Conservation (phyloP, 805 yeast genomes). For the Sugiyamaella chiloensis region DNA sequence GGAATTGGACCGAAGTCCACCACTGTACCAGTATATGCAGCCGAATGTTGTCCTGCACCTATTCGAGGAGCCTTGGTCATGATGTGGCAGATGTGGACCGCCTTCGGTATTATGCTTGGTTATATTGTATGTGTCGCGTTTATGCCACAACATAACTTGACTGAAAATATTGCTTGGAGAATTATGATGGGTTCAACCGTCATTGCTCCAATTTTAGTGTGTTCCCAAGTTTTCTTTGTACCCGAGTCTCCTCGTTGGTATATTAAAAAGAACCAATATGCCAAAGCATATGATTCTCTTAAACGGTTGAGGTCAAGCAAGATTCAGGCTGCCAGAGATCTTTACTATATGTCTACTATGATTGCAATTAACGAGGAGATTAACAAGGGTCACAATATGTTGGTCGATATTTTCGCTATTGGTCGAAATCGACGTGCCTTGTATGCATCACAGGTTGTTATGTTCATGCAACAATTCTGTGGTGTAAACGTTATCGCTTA, state of each 20-base stretch:
- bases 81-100: constrained; percentile 76
- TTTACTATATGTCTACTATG: constrained; percentile 55
- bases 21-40: constrained; percentile 64
- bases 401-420: constrained; percentile 50
- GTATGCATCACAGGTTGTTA: constrained; percentile 73
- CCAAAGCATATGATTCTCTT: constrained; percentile 51
- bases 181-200: constrained; percentile 63
- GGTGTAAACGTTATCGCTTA: constrained; percentile 87
- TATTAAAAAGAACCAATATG: constrained; percentile 49
- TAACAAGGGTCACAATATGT: constrained; percentile 36
- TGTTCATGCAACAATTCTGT: constrained; percentile 86
- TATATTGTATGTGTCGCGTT: constrained; percentile 59
- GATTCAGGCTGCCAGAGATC: constrained; percentile 62
- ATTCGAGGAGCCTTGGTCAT: constrained; percentile 64
- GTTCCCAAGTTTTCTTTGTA: constrained; percentile 50
- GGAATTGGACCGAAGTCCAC: constrained; percentile 68
- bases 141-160: constrained; percentile 41
- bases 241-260: constrained; percentile 76
- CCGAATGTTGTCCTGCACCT: constrained; percentile 57
- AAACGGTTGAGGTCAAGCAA: constrained; percentile 43
- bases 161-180: constrained; percentile 49
- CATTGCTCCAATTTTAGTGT: constrained; percentile 54
- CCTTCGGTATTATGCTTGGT: constrained; percentile 69
- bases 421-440: constrained; percentile 84
- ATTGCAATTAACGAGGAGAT: constrained; percentile 39